Evolutionary conservation across 2,329 filamentous ascomycete genomes (phyloP), one percentile per base, ranked within the genome.

Genomic region (Mycosphaerella arachidis): DNA sequence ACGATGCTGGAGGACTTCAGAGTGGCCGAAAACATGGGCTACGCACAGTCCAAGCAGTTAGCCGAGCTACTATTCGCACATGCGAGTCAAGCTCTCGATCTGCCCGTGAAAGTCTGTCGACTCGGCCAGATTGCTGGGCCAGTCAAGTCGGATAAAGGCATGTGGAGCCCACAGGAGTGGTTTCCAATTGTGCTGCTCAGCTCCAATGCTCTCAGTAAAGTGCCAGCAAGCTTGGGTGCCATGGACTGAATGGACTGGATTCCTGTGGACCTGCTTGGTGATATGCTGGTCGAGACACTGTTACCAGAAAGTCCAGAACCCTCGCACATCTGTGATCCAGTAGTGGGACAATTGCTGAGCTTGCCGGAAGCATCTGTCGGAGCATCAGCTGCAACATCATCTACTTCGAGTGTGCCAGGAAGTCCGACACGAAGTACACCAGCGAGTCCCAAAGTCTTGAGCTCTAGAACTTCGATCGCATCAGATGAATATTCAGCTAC

Each of bases 91-190:
- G 57, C 55, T 5, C 27, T 65, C 2, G 64, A 61, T 3, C 29
- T 57, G 7, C 52, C 53, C 2, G 33, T 59, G 33, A 55, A 45
- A 6, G 31, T 64, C 4, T 61, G 59, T 30, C 52, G 62, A 3
- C 35, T 64, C 13, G 59, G 62, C 12, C 62, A 64, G 37, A 57
- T 64, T 5, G 59, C 62, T n/a, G 62, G 62, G 1, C 62, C 62
- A 16, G 27, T 53, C 20, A 52, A 53, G 46, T 56, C 56, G 1
- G 20, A 52, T 7, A 35, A 56, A 10, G 73, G 73, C 1, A 30
- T 69, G 2, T 86, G 84, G 84, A 85, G 82, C 61, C 72, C 70
- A 29, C 76, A 81, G 9, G 84, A 87, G 63, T 86, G 82, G 79
- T 68, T 86, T 2, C 84, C 84, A 0, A 71, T 65, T 12, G 54